These are phyloP conservation scores for Aspergillus clavatus DNA, from an alignment of 2,329 filamentous ascomycete species.

Conservation along the genomic window DNA sequence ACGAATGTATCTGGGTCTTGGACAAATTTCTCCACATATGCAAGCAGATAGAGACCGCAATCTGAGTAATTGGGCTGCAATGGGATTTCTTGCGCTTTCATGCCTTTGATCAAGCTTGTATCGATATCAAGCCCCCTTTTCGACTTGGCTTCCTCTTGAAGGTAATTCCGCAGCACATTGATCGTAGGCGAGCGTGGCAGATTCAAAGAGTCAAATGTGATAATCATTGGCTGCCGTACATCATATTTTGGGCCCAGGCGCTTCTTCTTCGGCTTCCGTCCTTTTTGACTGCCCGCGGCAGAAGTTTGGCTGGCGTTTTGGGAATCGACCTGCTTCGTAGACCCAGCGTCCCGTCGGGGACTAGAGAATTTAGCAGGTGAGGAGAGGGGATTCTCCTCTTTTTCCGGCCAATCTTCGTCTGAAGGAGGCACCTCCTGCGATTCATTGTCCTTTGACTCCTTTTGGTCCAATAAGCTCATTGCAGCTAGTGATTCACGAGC, in stretches of 20 bases:
- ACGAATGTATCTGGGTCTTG: conserved; percentile 68
- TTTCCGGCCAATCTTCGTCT: conserved; percentile 28
- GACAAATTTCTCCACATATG: conserved; percentile 79
- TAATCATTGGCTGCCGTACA: conserved; percentile 61
- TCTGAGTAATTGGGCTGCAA: conserved; percentile 79
- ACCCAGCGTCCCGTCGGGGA: conserved; percentile 7
- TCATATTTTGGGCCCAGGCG: conserved; percentile 40
- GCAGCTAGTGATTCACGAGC: conserved; percentile 24
- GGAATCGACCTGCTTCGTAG: conserved; percentile 9
- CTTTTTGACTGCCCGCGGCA: conserved; percentile 10
- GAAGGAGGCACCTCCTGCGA: conserved; percentile 6
- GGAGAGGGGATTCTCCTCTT: conserved; percentile 22
- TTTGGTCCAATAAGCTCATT: conserved; percentile 25
- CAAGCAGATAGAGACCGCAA: conserved; percentile 81
- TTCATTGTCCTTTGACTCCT: neutral
- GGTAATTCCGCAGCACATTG: conserved; percentile 67
- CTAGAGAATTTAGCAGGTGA: conserved; percentile 16
- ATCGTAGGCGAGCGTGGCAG: conserved; percentile 59
- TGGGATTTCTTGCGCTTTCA: conserved; percentile 72
- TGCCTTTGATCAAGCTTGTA: conserved; percentile 48
- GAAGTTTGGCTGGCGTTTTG: conserved; percentile 10
- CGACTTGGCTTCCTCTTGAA: conserved; percentile 65
- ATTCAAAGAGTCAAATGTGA: conserved; percentile 85
- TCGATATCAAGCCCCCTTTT: conserved; percentile 52
- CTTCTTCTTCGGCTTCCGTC: conserved; percentile 27